Evolutionary conservation across 768 basidiomycete genomes (phyloP).

Genomic region (Suillus tomentosus): DNA sequence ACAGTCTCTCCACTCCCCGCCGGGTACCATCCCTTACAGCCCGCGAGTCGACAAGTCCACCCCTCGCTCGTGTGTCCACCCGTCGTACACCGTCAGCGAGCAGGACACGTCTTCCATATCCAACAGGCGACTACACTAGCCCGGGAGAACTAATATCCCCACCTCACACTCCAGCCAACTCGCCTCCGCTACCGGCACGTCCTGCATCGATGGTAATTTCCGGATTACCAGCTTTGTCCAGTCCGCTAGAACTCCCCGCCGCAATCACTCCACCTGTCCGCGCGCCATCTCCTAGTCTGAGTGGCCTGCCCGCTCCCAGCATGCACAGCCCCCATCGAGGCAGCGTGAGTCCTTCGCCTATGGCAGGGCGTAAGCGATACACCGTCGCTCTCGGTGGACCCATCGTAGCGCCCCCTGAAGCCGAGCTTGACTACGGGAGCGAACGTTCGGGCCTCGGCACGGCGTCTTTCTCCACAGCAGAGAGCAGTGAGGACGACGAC

Average conservation of each 20-base stretch:
- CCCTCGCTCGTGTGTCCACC: conserved; percentile 50
- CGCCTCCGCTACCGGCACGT: conserved; percentile 44
- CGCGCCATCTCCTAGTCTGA: conserved; percentile 25
- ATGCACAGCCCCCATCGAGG: conserved; percentile 42
- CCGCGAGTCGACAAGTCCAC: conserved; percentile 65
- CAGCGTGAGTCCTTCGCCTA: conserved; percentile 70
- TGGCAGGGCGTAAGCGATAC: conserved; percentile 66
- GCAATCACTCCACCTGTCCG: conserved; percentile 28
- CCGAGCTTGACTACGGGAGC: conserved; percentile 31
- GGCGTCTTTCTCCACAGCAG: conserved; percentile 43
- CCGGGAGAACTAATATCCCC: conserved; percentile 50
- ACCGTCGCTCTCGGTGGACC: conserved; percentile 84
- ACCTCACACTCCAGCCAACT: conserved; percentile 43
- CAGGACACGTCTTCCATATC: conserved; percentile 68
- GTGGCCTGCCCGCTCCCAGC: conserved; percentile 47
- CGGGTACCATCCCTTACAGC: conserved; percentile 43
- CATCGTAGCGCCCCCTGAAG: conserved; percentile 45
- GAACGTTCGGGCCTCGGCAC: conserved; percentile 38
- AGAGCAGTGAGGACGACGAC: conserved; percentile 34
- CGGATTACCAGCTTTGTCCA: conserved; percentile 40
- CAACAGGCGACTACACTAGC: conserved; percentile 80
- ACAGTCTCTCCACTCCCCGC: conserved; percentile 32
- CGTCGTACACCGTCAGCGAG: conserved; percentile 30
- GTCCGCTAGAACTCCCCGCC: conserved; percentile 24
- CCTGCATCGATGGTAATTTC: conserved; percentile 48